Evolutionary conservation across 148 eudicot genomes (phyloP), one percentile per base, ranked within the genome.

Genomic region (Vaccinium corymbosum): DNA sequence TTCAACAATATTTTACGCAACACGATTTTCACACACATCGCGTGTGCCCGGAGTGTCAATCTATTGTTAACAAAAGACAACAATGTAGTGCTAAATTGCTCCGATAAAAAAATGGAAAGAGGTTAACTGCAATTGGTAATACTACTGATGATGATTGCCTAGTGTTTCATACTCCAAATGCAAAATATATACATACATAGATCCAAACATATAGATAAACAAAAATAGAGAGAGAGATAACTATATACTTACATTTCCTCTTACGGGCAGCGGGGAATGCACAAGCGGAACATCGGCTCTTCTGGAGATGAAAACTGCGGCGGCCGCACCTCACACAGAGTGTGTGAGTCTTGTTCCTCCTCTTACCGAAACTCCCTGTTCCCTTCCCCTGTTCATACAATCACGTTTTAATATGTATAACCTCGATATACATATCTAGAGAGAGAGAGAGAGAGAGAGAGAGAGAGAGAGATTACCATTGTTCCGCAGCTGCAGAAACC

Each of bases 261-360:
- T 88, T 83, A 78, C 96, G 95, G 29, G 97, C 96, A 35, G 96
- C 94, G 42, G 95, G 96, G 80, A 84, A 93, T 57, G 91, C 98
- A 78, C 98, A 94, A 53, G 95, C 98, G 42, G 94, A 76, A 84
- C 98, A 94, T 3, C 98, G 98, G 81, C 93, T 90, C 90, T 94
- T 94, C 87, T 94, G 98, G 83, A 94, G 92, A 55, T 94, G 98
- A 83, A 94, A 94, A 48, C 98, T 94, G 61, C 98, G 94, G 50
- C 95, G 92, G 8, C 98, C 98, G 50, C 98, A 94, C 57, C 98
- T 81, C 64, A 93, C 93, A 82, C 98, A 94, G 32, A 94, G 87
- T 2, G 98, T 94, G 90, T 94, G 98, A 9, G 98, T 94, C 92
- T 94, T 94, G 93, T 94, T 94, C 89, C 98, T 92, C 79, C 94